Base-by-base conservation (phyloP, 2,329 filamentous ascomycete genomes). In the Malbranchea zuffiana region DNA sequence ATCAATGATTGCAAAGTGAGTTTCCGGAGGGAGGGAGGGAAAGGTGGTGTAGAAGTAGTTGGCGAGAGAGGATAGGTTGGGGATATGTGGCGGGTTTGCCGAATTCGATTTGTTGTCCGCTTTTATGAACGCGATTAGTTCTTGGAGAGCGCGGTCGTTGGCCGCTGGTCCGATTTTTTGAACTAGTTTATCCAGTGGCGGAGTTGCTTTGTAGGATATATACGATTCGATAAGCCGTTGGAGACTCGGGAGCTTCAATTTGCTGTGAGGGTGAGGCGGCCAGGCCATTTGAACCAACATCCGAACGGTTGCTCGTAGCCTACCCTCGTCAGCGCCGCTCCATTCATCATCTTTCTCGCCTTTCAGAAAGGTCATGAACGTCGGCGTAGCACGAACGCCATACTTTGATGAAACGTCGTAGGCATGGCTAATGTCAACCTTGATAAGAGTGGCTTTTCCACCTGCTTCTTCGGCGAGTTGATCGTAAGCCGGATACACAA, bases 1-100 rank as follows among this genome's bases (percentile, higher is more conserved):
- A 53, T 96, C 90, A n/a, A 94, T 71, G 0, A 87, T 67, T 1
- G 85, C 74, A 53, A 96, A 96, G 28, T 86, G 69, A 1, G 70
- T 63, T 10, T 82, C 80, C 0, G 65, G 54, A 0, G 81, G 72
- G 2, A 92, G 60, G 0, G 64, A 61, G 0, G 59, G 51, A 3
- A 76, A 67, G 1, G 72, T 71, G 1, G 65, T 60, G 21, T 66
- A 68, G 4, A 94, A 42, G 46, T 81, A 78, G 0, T 51, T 51
- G 1, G 76, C 73, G 43, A 94, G 76, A 2, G 68, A 61, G 4
- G 70, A 62, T 23, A 95, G 66, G 50, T 84, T 70, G 0, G 87
- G 85, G 0, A 94, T 61, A n/a, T n/a, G n/a, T 0, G 78, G 68
- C 1, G 79, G 72, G 52, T 83, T 75, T 12, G 75, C 72, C 2